Evolutionary conservation across 495 filamentous ascomycete genomes (phyloP).

Genomic region (Xylaria bambusicola): DNA sequence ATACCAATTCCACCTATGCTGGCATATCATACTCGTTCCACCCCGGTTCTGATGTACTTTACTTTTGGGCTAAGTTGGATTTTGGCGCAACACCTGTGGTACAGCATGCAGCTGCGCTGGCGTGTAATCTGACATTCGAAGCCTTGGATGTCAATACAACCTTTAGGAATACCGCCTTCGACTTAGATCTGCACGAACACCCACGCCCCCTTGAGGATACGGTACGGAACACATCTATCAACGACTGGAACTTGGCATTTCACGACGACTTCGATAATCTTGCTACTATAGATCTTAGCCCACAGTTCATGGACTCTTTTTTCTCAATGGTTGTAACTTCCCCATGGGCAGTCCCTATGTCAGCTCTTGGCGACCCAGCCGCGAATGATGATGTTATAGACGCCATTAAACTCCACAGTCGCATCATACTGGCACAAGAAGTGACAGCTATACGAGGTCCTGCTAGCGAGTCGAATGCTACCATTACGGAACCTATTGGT

Average conservation of each 20-base stretch:
- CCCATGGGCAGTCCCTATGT: constrained; percentile 1
- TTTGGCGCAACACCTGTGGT: background rate
- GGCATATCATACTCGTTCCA: too few species aligned
- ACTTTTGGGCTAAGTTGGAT: background rate
- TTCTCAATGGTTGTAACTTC: background rate
- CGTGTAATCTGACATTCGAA: background rate
- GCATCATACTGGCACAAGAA: background rate
- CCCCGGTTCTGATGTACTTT: background rate
- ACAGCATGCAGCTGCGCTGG: background rate
- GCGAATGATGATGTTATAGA: background rate
- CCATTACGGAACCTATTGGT: background rate
- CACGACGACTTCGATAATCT: background rate
- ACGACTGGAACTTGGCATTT: too few species aligned
- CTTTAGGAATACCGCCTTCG: background rate
- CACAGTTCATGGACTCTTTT: background rate
- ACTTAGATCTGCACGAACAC: background rate
- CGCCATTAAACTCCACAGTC: background rate
- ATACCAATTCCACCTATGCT: too few species aligned
- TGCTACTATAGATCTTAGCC: background rate
- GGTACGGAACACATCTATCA: background rate
- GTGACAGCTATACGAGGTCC: background rate
- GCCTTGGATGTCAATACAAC: background rate
- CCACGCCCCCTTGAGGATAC: background rate
- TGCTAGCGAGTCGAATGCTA: background rate
- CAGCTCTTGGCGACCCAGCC: background rate